Evolutionary conservation across 306 rosid species (phyloP).

Genomic region (Trichosanthes truncata): DNA sequence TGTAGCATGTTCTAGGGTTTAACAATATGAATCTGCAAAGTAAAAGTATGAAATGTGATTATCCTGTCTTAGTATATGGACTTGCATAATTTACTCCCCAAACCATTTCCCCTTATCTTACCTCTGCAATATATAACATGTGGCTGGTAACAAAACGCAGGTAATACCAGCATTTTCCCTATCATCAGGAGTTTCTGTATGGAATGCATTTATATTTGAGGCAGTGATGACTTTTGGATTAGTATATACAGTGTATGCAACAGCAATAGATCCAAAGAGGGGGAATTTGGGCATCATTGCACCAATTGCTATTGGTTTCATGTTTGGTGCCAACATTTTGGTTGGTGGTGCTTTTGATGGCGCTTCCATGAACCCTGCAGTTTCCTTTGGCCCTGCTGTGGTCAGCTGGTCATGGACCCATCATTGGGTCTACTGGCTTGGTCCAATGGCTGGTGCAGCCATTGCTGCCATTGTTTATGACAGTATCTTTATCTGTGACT

Average conservation of each 20-base stretch:
- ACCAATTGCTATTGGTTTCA: conserved; percentile 68
- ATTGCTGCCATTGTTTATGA: conserved; percentile 61
- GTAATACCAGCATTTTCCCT: conserved; percentile 46
- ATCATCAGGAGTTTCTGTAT: conserved; percentile 38
- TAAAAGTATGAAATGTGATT: neutral
- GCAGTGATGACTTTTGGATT: conserved; percentile 74
- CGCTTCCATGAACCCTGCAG: conserved; percentile 83
- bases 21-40: no score
- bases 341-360: conserved; percentile 86
- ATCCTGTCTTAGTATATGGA: neutral
- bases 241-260: conserved; percentile 77
- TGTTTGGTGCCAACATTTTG: conserved; percentile 80
- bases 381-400: conserved; percentile 65
- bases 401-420: conserved; percentile 54
- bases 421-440: conserved; percentile 77
- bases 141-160: conserved; percentile 20
- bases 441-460: conserved; percentile 55
- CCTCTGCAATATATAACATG: neutral
- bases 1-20: no score
- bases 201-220: conserved; percentile 66
- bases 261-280: conserved; percentile 66
- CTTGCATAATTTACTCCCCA: neutral
- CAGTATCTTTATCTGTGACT: conserved; percentile 45
- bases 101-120: neutral
- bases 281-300: conserved; percentile 55